Conservation (phyloP, 2,329 filamentous ascomycete species). For the Colletotrichum euphorbiae region DNA sequence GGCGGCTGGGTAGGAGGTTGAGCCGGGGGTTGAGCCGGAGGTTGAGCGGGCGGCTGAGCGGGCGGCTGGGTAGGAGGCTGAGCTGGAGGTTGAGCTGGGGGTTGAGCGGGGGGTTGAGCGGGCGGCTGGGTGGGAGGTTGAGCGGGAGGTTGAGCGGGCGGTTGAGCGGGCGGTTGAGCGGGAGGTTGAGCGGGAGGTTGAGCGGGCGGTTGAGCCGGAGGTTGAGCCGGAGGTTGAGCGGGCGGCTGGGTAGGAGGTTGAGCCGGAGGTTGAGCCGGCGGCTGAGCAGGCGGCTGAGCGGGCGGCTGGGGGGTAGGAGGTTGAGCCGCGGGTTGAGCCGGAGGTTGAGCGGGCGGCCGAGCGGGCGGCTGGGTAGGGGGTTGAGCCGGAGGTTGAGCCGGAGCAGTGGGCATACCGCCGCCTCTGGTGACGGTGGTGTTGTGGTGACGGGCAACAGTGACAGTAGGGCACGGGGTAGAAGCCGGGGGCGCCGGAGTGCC, state of each 20-base stretch:
- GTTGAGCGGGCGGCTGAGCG: background rate
- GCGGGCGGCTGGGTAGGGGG: background rate
- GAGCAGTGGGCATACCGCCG: constrained; percentile 2
- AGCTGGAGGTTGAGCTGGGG: background rate
- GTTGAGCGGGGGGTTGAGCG: background rate
- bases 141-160: background rate
- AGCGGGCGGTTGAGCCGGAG: background rate
- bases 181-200: constrained; percentile 2
- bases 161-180: constrained; percentile 1
- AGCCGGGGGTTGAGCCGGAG: background rate
- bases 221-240: background rate
- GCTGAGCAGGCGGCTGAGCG: background rate
- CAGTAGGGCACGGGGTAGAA: constrained; percentile 10
- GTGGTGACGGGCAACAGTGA: constrained; percentile 2
- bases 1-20: background rate
- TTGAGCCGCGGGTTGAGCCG: background rate
- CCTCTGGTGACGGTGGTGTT: constrained; percentile 6
- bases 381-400: background rate
- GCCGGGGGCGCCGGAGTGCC: background rate
- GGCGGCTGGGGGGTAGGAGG: background rate
- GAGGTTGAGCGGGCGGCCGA: background rate
- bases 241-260: background rate
- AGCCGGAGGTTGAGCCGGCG: background rate
- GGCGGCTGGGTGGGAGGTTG: background rate
- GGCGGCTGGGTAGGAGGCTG: background rate